Evolutionary conservation across 2,329 filamentous ascomycete species (phyloP).

Genomic region (Waltergamsia citrina): DNA sequence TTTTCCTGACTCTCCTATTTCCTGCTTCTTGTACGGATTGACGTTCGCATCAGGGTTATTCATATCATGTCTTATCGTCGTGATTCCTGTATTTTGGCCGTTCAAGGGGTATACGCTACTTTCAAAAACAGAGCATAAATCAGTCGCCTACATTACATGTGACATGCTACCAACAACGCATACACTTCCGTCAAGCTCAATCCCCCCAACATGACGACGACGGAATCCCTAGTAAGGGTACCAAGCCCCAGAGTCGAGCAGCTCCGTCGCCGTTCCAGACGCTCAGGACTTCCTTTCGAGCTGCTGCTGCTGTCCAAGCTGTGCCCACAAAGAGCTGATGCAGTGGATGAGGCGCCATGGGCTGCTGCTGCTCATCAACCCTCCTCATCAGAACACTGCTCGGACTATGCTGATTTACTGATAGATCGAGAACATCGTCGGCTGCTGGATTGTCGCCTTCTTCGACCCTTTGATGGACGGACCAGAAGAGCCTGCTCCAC

Average conservation of each 20-base stretch:
- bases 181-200: too few relatives aligned
- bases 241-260: conserved; percentile 14
- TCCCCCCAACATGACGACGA: conserved; percentile 2
- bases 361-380: not conserved
- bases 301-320: conserved; percentile 5
- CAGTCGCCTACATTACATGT: too few relatives aligned
- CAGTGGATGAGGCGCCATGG: conserved; percentile 4
- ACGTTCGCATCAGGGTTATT: too few relatives aligned
- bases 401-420: conserved; percentile 3
- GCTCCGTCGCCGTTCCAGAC: conserved; percentile 12
- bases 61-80: too few relatives aligned
- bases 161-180: too few relatives aligned
- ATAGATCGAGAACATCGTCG: not conserved
- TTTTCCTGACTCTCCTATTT: too few relatives aligned
- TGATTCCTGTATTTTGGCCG: too few relatives aligned
- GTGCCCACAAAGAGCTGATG: conserved; percentile 7
- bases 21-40: too few relatives aligned
- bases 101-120: too few relatives aligned
- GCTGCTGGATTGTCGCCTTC: not conserved
- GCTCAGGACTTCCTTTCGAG: conserved; percentile 9
- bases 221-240: conserved; percentile 12
- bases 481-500: conserved; percentile 17
- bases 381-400: not conserved
- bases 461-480: conserved; percentile 1
- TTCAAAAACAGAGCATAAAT: too few relatives aligned